Evolutionary conservation across 192 early-diverging fungal genomes (phyloP).

Genomic region (Coemansia reversa): DNA sequence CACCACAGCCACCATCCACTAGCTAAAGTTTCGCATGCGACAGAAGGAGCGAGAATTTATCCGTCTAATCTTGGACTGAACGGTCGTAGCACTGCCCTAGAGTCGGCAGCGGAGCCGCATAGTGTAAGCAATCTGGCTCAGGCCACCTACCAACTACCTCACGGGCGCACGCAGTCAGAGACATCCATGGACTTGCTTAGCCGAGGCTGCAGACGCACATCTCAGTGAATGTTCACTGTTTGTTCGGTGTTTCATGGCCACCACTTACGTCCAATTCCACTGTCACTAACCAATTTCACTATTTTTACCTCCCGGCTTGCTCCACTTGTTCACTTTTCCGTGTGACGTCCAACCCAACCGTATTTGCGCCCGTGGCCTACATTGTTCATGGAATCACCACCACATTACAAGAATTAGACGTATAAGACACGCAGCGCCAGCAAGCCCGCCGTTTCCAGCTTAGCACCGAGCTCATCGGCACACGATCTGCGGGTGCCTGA

Average conservation of each 20-base stretch:
- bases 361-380: too few species aligned
- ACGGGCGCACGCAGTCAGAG: slow-evolving; percentile 36
- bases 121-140: slow-evolving; percentile 39
- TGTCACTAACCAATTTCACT: slow-evolving; percentile 4
- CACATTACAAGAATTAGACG: neutral
- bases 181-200: slow-evolving; percentile 21
- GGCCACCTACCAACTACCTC: slow-evolving; percentile 10
- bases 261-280: neutral
- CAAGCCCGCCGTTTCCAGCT: neutral
- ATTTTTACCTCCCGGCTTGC: neutral
- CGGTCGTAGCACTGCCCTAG: neutral
- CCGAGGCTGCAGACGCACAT: slow-evolving; percentile 15
- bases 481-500: neutral
- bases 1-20: neutral
- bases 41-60: slow-evolving; percentile 24
- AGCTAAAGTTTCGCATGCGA: neutral
- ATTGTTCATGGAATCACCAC: neutral
- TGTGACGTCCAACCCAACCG: too few species aligned
- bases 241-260: neutral
- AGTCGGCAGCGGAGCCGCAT: neutral
- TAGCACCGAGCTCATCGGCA: neutral
- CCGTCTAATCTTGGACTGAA: slow-evolving; percentile 40
- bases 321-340: neutral
- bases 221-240: neutral
- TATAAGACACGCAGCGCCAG: neutral